Base-by-base conservation (phyloP, 2,329 filamentous ascomycete species). In the Thielaviopsis musarum region DNA sequence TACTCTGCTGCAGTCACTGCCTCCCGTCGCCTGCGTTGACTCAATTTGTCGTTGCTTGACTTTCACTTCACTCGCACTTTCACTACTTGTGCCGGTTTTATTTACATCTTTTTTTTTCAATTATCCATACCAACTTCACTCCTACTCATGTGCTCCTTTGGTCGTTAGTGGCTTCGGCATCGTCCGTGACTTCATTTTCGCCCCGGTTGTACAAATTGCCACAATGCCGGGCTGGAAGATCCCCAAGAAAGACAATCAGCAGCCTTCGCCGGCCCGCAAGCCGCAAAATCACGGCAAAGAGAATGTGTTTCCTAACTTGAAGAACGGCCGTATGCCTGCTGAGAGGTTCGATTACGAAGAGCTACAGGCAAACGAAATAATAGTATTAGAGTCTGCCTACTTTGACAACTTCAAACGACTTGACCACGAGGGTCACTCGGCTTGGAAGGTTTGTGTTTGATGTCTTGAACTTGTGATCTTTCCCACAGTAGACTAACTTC, bases 381-480 rank as follows among this genome's bases (percentile, higher is more conserved):
- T 93, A 68, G 91, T 84, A 52, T 77, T 97, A 61, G 79, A 86
- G 66, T 87, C 91, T 51, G 94, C 97, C 56, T 97, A 93, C 68
- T 85, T 84, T 65, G 88, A 95, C 62, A 91, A 96, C 68, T 96
- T 89, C 67, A 77, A 85, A 65, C 82, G 85, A 68, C 80, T 89
- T 66, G 81, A 85, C 66, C 45, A 49, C 17, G 79, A 80, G 56
- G 80, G 80, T 61, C 81, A 83, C 62, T 78, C 81, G 65, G 91
- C 90, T 49, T 97, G 91, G 91, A 90, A 94, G 77, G 87, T 88
- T 77, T 67, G 61, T 52, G 75, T 49, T 34, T 34, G 30, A 12
- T 12, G 30, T 34, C 10, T 34, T 26, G 6, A 26, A 3, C 24
- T 34, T 34, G 30, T 34, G 6, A 34, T 10, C 5, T 34, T 22